Base-by-base conservation (phyloP, 2,329 filamentous ascomycete species). In the Colletotrichum sp. region DNA sequence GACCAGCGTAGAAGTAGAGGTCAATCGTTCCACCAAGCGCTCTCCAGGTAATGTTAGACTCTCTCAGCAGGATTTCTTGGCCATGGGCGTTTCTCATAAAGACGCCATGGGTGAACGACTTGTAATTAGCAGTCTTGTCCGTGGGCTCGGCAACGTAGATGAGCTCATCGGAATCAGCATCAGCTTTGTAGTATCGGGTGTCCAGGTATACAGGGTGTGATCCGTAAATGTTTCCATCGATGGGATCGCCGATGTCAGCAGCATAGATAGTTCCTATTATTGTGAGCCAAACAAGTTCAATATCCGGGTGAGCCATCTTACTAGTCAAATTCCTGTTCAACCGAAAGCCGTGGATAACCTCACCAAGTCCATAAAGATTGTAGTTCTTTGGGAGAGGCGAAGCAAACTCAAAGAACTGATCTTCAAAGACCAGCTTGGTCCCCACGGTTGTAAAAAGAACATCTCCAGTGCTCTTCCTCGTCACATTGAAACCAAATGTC, bases 191-290 rank as follows among this genome's bases (percentile, higher is more conserved):
- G 82, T 95, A 96, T 71, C 93, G 88, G 2, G 93, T 96, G 76
- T 96, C 94, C 6, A 96, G 85, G 79, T 96, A 97, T 79, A 96
- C 91, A 0, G 94, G 93, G 77, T 97, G 94, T 54, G 87, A 89
- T 8, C 94, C 94, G 78, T 97, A 97, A 8, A 95, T 86, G 77
- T 96, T 96, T 15, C 85, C 81, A 54, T 91, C 91, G 51, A 92
- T 89, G 8, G 89, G 88, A 78, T 93, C 92, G 9, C 89, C 93
- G 34, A 88, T 88, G 82, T 96, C 93, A 18, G 92, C 92, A 34
- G 91, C 90, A 76, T 90, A 95, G 67, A 87, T 76, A 1, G 86
- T 86, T 43, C 85, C 85, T 86, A 54, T 21, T 72, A 24, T 24
- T 65, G 64, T 73, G 68, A 72, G 68, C 18, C 18, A 31, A 24